Evolutionary conservation across 2,329 filamentous ascomycete species (phyloP), one percentile per base, ranked within the genome.

Genomic region (Stachybotrys chartarum): DNA sequence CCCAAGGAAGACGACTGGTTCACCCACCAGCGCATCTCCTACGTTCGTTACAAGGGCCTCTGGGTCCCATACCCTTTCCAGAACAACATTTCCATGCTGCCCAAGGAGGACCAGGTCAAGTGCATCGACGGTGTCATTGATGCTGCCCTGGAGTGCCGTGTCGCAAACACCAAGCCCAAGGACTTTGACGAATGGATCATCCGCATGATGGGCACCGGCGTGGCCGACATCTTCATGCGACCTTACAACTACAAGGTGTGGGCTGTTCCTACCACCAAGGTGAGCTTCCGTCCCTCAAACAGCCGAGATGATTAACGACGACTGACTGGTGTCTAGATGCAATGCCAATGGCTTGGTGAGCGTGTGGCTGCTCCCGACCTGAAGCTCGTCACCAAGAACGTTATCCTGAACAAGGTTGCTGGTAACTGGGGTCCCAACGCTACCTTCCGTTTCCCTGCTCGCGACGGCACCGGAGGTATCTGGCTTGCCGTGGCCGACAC

Each of bases 201-300:
- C 66, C 86, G 94, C 68, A 95, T 88, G 79, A 92, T 88, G 78
- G 94, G 94, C 67, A 78, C 84, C 66, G 93, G 93, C 66, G 82
- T 99, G 68, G 93, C 92, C 63, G 86, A 99, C 73, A 82, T 93
- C 66, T 99, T 99, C 84, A 99, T 99, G 94, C 84, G 94, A 67
- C 94, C 94, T 54, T 99, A 99, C 83, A 99, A 99, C 85, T 99
- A 87, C 86, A 99, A 99, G 80, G 94, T 99, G 71, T 99, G 94
- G 94, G 94, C 94, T 60, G 93, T 97, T 66, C 94, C 94, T 57
- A 97, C 93, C 55, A 96, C 88, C 64, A 96, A 96, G 86, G 91
- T 95, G 81, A 67, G 80, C 60, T 42, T 14, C 35, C 12, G 14
- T 8, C 16, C 32, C 45, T 17, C 39, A 31, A 39, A 24, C 12